Conservation (phyloP, 2,329 filamentous ascomycete genomes). For the Herpotrichia juniperi region DNA sequence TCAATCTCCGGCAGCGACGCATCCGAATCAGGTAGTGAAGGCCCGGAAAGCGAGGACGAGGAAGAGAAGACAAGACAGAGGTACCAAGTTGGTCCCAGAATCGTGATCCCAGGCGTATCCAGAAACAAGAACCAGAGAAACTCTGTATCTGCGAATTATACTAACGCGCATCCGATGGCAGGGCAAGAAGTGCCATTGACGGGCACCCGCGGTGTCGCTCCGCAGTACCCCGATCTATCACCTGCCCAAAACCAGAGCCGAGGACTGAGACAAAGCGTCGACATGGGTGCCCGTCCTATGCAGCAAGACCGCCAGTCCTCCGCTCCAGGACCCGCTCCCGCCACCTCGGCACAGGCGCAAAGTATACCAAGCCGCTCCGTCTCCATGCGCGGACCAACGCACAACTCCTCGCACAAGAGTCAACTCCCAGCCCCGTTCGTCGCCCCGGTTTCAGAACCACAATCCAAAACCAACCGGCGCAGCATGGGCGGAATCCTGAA, state of each 20-base stretch:
- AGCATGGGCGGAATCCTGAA: constrained; percentile 43
- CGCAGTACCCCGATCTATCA: neutral
- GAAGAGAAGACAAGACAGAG: constrained; percentile 37
- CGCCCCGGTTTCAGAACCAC: constrained; percentile 7
- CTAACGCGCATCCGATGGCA: constrained; percentile 21
- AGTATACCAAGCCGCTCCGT: constrained; percentile 21
- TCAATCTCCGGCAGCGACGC: constrained; percentile 26
- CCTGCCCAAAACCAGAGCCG: no score
- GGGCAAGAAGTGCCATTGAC: no score
- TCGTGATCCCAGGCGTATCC: constrained; percentile 36
- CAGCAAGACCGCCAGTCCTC: constrained; percentile 32
- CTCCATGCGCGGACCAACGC: constrained; percentile 31
- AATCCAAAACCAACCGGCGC: constrained; percentile 29
- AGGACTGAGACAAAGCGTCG: constrained; percentile 1
- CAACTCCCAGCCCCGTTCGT: constrained; percentile 37
- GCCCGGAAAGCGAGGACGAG: constrained; percentile 36
- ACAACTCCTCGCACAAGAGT: constrained; percentile 43
- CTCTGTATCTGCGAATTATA: constrained; percentile 20
- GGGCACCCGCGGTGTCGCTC: neutral
- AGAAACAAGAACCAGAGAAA: constrained; percentile 25
- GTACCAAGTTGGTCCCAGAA: constrained; percentile 42
- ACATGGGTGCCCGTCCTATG: constrained; percentile 1
- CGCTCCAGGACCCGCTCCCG: constrained; percentile 23
- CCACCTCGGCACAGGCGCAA: neutral
- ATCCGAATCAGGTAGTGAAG: constrained; percentile 33